Percentiles rank a stretch among this genome's conserved stretches.
Evolutionary conservation across 352 stramenopile species (phyloP).

Genomic region (Phytophthora aleatoria): DNA sequence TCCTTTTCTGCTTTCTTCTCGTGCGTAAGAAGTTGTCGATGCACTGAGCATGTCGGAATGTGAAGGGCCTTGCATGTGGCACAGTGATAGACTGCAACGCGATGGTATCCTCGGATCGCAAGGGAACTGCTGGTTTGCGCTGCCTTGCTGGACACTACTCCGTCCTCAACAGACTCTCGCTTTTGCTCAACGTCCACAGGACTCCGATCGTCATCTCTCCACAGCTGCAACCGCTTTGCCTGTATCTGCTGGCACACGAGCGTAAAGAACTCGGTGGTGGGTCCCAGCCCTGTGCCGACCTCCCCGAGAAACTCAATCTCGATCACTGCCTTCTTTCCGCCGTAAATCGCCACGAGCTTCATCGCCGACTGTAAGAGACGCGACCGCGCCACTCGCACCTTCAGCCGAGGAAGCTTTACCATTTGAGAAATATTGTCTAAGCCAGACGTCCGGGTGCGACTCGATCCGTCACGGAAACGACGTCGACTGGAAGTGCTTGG

Average conservation of each 20-base stretch:
- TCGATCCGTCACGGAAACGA: constrained; percentile 41
- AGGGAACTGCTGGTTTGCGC: constrained; percentile 28
- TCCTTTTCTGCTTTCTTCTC: constrained; percentile 43
- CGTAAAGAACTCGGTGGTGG: constrained; percentile 83
- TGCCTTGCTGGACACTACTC: constrained; percentile 7
- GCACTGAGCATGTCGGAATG: constrained; percentile 54
- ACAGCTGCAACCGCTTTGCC: constrained; percentile 57
- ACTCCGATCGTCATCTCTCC: constrained; percentile 52
- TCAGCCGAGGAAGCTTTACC: constrained; percentile 75
- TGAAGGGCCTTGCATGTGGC: constrained; percentile 49
- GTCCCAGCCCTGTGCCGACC: constrained; percentile 73
- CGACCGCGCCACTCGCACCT: constrained; percentile 70
- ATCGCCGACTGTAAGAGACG: constrained; percentile 69
- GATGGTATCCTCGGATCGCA: constrained; percentile 71
- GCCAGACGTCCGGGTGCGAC: constrained; percentile 38
- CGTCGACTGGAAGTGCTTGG: constrained; percentile 29
- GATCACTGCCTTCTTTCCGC: constrained; percentile 75
- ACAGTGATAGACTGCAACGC: constrained; percentile 71
- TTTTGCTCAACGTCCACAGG: constrained; percentile 23
- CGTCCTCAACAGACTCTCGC: constrained; percentile 11
- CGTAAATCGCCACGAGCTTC: constrained; percentile 76
- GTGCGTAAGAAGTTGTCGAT: constrained; percentile 56
- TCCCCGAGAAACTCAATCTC: constrained; percentile 84
- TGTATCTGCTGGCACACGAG: constrained; percentile 79
- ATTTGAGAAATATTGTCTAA: constrained; percentile 64